These are phyloP conservation scores for Capillidium heterosporum DNA, from an alignment of 371 early-diverging fungal genomes.

Conservation along the genomic window DNA sequence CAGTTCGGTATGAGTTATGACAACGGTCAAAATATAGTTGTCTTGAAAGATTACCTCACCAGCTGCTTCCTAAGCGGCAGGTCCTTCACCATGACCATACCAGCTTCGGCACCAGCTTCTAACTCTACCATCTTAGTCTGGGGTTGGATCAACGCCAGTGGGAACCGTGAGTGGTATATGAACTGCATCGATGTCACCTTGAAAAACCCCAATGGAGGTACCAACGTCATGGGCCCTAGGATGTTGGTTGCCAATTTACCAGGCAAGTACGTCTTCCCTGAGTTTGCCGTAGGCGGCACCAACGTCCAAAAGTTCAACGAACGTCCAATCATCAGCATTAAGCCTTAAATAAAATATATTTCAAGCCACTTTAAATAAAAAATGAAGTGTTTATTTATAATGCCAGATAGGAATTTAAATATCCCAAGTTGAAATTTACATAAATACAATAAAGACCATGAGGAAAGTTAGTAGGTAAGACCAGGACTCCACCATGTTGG, in stretches of 20 bases:
- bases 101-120: slow-evolving; percentile 17
- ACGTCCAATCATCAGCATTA: not conserved
- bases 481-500: too few species aligned
- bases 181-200: slow-evolving; percentile 30
- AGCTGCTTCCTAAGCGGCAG: slow-evolving; percentile 13
- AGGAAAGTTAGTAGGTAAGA: too few species aligned
- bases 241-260: slow-evolving; percentile 1
- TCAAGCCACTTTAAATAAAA: too few species aligned
- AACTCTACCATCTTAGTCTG: slow-evolving; percentile 4
- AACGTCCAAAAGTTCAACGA: not conserved
- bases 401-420: too few species aligned
- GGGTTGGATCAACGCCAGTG: slow-evolving; percentile 16
- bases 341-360: not conserved
- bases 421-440: too few species aligned
- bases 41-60: not conserved
- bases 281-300: not conserved
- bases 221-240: not conserved
- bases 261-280: not conserved
- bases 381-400: too few species aligned
- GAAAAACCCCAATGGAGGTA: not conserved
- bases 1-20: not conserved
- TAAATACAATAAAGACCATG: too few species aligned
- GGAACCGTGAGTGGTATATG: slow-evolving; percentile 36
- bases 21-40: not conserved
- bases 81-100: slow-evolving; percentile 20